A percentile compares a stretch with the other conserved stretches of the same genome.
Evolutionary conservation across 345 rosid species (phyloP).

Genomic region (Triadica sebifera): DNA sequence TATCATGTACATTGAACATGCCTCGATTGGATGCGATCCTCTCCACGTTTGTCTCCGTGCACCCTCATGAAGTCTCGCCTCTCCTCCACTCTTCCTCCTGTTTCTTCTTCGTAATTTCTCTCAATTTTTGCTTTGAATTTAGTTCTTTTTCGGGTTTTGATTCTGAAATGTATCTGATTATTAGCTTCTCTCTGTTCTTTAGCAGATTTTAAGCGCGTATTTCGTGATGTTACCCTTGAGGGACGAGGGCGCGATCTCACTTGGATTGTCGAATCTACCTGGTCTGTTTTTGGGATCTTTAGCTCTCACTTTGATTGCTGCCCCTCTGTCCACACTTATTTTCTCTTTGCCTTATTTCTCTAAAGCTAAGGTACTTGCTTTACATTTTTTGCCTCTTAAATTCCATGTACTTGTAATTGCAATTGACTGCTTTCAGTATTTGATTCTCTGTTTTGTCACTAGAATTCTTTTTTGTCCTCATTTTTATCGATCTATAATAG

Average conservation of each 20-base stretch:
- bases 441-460: not conserved
- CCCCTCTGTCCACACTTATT: constrained; percentile 80
- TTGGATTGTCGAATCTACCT: constrained; percentile 79
- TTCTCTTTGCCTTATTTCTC: constrained; percentile 76
- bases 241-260: constrained; percentile 85
- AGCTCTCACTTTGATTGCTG: constrained; percentile 74
- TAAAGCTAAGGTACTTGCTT: constrained; percentile 57
- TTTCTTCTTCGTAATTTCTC: constrained; percentile 72
- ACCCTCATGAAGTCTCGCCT: constrained; percentile 74
- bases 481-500: constrained; percentile 23
- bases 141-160: not conserved
- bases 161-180: constrained; percentile 1
- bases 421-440: not conserved
- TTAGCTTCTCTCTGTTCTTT: not conserved
- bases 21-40: constrained; percentile 50
- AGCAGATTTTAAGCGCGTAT: constrained; percentile 81
- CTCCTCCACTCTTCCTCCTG: constrained; percentile 73
- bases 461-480: not conserved
- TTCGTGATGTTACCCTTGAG: constrained; percentile 87
- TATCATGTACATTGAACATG: constrained; percentile 14
- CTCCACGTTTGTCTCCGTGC: constrained; percentile 66
- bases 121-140: not conserved
- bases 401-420: not conserved
- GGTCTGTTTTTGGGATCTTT: constrained; percentile 73
- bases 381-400: not conserved